A percentile compares a stretch with the other conserved stretches of the same genome.
phyloP scores from a whole-genome alignment of 2,329 filamentous ascomycete genomes.

The Thermothelomyces thermophilus region DNA sequence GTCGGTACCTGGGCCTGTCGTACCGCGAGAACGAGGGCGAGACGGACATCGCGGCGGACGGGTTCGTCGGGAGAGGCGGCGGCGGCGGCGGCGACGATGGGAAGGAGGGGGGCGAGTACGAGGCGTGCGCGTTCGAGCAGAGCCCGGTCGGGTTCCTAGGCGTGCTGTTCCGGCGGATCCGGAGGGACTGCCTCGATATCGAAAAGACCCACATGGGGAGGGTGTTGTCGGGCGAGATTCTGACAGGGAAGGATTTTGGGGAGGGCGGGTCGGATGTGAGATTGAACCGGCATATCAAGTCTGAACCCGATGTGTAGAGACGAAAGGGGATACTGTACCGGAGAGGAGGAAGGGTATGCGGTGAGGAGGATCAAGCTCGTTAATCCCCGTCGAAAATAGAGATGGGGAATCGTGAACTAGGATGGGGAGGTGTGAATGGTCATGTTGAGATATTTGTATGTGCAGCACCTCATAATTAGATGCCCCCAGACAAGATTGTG shows the following conservation, averaged over 20 bases:
- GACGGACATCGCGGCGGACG: slow-evolving; percentile 25
- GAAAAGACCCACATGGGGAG: slow-evolving; percentile 21
- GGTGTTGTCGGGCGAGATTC: slow-evolving; percentile 20
- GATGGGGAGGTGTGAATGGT: too few species aligned
- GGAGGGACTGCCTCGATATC: slow-evolving; percentile 12
- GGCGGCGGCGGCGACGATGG: slow-evolving; percentile 8
- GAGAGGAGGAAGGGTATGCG: too few species aligned
- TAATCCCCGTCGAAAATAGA: too few species aligned
- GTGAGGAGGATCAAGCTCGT: too few species aligned
- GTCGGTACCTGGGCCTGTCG: slow-evolving; percentile 45
- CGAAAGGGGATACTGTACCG: too few species aligned
- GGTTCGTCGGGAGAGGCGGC: slow-evolving; percentile 30
- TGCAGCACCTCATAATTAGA: too few species aligned
- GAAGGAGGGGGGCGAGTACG: too few species aligned
- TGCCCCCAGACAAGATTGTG: too few species aligned
- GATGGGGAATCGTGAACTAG: too few species aligned
- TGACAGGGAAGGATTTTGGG: slow-evolving; percentile 18
- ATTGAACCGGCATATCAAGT: not conserved
- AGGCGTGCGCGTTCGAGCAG: slow-evolving; percentile 22
- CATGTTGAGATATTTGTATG: too few species aligned
- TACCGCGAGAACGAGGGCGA: slow-evolving; percentile 22
- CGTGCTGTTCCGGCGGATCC: slow-evolving; percentile 31
- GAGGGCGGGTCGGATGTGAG: not conserved
- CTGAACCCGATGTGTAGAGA: too few species aligned
- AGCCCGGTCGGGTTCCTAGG: slow-evolving; percentile 36